Evolutionary conservation across 129 eudicot species (phyloP), one percentile per base, ranked within the genome.

Genomic region (Ambrosia trifida): DNA sequence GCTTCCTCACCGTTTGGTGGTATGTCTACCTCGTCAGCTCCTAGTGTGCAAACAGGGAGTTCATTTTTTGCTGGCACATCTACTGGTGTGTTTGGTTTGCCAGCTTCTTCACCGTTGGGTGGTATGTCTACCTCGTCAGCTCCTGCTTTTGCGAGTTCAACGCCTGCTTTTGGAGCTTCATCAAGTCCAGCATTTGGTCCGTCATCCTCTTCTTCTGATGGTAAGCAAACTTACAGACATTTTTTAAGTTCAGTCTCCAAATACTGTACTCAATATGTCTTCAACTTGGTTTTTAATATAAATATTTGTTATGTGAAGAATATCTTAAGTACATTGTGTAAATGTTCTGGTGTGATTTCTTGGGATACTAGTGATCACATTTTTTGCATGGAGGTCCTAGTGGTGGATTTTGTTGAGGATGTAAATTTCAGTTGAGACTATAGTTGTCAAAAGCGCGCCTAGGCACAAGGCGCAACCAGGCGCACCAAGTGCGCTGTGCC

Each of bases 1-100:
- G 80, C 89, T 52, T 89, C 98, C 14, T 85, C 95, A 54, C 88
- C 97, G n/a, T 94, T 90, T 77, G 98, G 97, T 62, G 84, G 81
- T 69, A 68, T 91, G 16, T 82, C 82, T 38, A 89, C 96, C 14
- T 94, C n/a, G n/a, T n/a, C n/a, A n/a, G n/a, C n/a, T n/a, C n/a
- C 90, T 79, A 97, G 99, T 53, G 56, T 93, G 11, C 98, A 89
- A 72, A 82, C 96, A 51, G 93, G 98, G 76, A 66, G 89, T 69
- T 90, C 96, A 71, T 76, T 87, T 59, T 94, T 87, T 70, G 93
- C 96, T 45, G 82, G 91, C 80, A 94, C 85, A n/a, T 87, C 93
- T 31, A 94, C 97, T 50, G 95, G 93, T 62, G 97, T 94, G 17
- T 94, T 89, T 72, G 97, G 99, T 51, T 75, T 82, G 56, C 97